phyloP scores from a whole-genome alignment of 2,329 filamentous ascomycete species.

The Thyridium curvatum region DNA sequence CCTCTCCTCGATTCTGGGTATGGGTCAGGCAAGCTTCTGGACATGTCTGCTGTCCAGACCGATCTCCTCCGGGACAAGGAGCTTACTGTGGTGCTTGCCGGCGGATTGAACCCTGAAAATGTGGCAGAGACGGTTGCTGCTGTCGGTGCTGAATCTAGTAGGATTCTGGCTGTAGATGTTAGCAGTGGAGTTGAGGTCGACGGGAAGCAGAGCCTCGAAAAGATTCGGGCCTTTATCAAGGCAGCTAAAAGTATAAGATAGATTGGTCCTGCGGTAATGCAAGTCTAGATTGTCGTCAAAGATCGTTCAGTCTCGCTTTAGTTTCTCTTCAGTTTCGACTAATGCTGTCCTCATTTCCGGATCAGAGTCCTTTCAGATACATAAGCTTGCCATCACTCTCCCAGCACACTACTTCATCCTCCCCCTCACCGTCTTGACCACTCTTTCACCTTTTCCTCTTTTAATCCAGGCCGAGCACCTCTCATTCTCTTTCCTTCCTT shows the following conservation, averaged over 20 bases:
- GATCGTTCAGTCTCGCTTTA: too few species aligned
- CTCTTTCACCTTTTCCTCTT: background rate
- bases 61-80: conserved; percentile 61
- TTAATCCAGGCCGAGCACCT: too few species aligned
- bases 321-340: too few species aligned
- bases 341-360: too few species aligned
- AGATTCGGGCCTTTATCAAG: conserved; percentile 75
- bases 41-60: conserved; percentile 61
- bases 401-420: too few species aligned
- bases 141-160: conserved; percentile 42
- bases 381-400: too few species aligned
- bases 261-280: background rate
- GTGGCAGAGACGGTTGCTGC: conserved; percentile 59
- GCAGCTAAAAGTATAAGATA: conserved; percentile 59
- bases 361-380: too few species aligned
- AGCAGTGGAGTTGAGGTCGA: conserved; percentile 88
- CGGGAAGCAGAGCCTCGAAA: conserved; percentile 73
- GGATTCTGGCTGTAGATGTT: conserved; percentile 81
- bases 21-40: conserved; percentile 75
- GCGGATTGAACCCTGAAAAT: conserved; percentile 76
- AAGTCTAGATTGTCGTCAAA: too few species aligned
- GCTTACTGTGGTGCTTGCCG: conserved; percentile 75
- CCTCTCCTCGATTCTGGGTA: conserved; percentile 82
- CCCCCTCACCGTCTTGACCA: too few species aligned
- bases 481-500: too few species aligned